Percentiles rank a stretch among this genome's conserved stretches.
phyloP scores from a whole-genome alignment of 2,329 filamentous ascomycete genomes.

The Zymoseptoria tritici region DNA sequence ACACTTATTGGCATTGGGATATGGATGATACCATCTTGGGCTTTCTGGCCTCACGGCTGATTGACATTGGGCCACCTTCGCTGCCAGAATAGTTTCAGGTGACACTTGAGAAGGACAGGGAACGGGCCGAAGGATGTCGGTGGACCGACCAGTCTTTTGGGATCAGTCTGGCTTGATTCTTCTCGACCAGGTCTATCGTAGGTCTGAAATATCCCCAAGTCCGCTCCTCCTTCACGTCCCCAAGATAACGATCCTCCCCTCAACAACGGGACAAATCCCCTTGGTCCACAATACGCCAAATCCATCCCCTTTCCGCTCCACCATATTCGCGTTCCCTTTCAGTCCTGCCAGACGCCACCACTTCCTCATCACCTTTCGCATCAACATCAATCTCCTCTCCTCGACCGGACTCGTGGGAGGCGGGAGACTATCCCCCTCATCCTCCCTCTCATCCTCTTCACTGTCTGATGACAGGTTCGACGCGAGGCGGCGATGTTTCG shows the following conservation, averaged over 20 bases:
- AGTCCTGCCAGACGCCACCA: conserved; percentile 67
- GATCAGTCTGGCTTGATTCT: not conserved
- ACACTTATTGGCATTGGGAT: not conserved
- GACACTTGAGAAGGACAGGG: too few relatives aligned
- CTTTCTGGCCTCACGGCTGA: too few relatives aligned
- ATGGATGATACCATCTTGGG: not conserved
- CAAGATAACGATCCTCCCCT: conserved; percentile 58
- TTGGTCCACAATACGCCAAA: conserved; percentile 66
- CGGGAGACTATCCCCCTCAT: conserved; percentile 36
- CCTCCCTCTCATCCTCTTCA: conserved; percentile 34
- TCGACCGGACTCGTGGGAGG: conserved; percentile 5
- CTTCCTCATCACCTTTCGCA: conserved; percentile 61
- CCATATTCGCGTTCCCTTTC: conserved; percentile 39
- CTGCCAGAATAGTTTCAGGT: too few relatives aligned
- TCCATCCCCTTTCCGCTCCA: conserved; percentile 52
- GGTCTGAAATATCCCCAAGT: not conserved
- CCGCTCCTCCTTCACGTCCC: not conserved
- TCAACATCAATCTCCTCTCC: conserved; percentile 53
- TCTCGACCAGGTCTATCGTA: not conserved
- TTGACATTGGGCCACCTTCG: too few relatives aligned
- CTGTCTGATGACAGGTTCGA: conserved; percentile 18
- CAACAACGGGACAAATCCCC: conserved; percentile 68
- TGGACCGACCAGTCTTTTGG: too few relatives aligned
- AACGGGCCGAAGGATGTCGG: too few relatives aligned
- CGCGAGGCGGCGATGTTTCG: not conserved